Evolutionary conservation across 768 basidiomycete species (phyloP), one percentile per base, ranked within the genome.

Genomic region (Gyrodon lividus): DNA sequence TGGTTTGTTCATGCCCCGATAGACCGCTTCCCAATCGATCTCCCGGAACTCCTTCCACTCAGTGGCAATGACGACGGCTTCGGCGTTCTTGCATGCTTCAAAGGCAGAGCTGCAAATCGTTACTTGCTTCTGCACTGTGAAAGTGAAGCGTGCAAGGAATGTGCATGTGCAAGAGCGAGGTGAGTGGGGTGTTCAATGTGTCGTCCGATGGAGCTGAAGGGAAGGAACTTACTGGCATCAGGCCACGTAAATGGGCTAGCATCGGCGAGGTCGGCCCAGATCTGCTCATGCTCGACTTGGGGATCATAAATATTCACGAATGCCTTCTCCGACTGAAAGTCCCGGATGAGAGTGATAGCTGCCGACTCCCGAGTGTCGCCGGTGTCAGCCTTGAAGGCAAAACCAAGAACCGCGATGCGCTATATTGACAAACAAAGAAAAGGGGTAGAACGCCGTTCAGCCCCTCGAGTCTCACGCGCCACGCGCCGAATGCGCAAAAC

Each of bases 361-460:
- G 97, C 86, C 3, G 93, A 95, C 75, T 98, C 97, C 70, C 97
- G 93, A 34, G 97, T 99, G 69, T 99, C 97, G 54, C 97, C 97
- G 12, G 97, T 99, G 70, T 98, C 95, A 38, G 97, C 96, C 78
- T 98, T 98, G 86, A 98, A 98, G 4, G 96, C 97, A 70, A 98
- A 99, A 10, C 96, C 96, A 38, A 99, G 85, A 41, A 99, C 90
- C 39, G 97, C 92, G 63, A 99, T 95, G 64, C 84, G 85, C 93
- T 86, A 68, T 33, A 62, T 35, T 26, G 28, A 41, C 58, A 51
- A 24, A 30, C 16, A 5, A 22, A 24, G 24, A 4, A 39, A 35
- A 37, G 43, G 33, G 22, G 14, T 19, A 48, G 3, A 26, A 22
- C 13, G 30, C 26, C 47, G n/a, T n/a, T 54, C 10, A 62, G 43